These are phyloP conservation scores for Vitis amurensis DNA, from an alignment of 164 flowering plant genomes.

Conservation along the genomic window DNA sequence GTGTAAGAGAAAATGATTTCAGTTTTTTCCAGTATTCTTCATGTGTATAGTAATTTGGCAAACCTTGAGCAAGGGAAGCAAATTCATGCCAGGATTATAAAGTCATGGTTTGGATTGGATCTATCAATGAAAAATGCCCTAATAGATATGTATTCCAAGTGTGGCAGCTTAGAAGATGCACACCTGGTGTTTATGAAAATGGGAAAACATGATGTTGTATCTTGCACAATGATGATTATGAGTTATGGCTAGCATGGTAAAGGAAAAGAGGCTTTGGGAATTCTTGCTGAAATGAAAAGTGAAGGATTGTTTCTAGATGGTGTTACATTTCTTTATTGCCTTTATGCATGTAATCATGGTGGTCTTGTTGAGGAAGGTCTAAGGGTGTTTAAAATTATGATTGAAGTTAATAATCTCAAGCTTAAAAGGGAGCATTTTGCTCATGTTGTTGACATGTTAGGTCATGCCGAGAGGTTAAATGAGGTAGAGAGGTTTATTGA, in stretches of 20 bases:
- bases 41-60: constrained; percentile 24
- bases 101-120: constrained; percentile 19
- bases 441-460: constrained; percentile 42
- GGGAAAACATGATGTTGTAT: constrained; percentile 25
- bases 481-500: constrained; percentile 33
- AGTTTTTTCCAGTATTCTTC: constrained; percentile 31
- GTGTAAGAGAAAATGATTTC: constrained; percentile 28
- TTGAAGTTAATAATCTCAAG: constrained; percentile 23
- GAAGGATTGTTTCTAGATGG: constrained; percentile 33
- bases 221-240: constrained; percentile 42
- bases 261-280: constrained; percentile 33
- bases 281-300: constrained; percentile 32
- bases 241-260: constrained; percentile 41
- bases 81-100: constrained; percentile 31
- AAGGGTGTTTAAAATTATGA: constrained; percentile 31
- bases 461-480: constrained; percentile 40
- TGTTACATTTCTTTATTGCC: constrained; percentile 33
- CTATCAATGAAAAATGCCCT: constrained; percentile 31
- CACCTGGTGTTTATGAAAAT: too few relatives aligned
- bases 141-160: too few relatives aligned
- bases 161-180: too few relatives aligned
- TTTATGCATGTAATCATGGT: constrained; percentile 44
- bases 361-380: constrained; percentile 42
- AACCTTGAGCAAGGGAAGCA: constrained; percentile 30
- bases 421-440: constrained; percentile 38